These are phyloP conservation scores for Populus simonii DNA, from an alignment of 345 rosid genomes.

Conservation along the genomic window DNA sequence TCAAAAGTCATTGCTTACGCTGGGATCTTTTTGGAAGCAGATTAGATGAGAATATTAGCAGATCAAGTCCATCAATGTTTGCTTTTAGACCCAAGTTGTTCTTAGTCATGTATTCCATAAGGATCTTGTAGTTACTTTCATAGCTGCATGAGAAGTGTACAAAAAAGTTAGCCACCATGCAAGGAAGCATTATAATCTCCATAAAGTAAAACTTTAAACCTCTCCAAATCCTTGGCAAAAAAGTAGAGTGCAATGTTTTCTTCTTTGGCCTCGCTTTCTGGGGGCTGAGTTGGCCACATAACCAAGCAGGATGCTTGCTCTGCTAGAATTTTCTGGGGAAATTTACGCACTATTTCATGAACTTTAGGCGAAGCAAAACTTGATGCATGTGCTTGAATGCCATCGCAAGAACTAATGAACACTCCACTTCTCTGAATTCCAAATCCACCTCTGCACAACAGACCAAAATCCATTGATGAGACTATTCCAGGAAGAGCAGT, in stretches of 20 bases:
- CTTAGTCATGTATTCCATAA: not conserved
- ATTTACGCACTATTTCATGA: constrained; percentile 51
- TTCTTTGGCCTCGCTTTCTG: not conserved
- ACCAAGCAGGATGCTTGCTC: constrained; percentile 9
- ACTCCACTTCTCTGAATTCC: not conserved
- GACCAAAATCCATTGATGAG: not conserved
- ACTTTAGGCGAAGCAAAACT: constrained; percentile 73
- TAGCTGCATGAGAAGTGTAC: not conserved
- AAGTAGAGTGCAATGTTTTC: constrained; percentile 4
- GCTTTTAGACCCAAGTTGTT: not conserved
- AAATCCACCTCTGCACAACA: constrained; percentile 8
- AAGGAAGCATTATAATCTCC: not conserved
- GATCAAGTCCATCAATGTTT: not conserved
- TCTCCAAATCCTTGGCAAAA: not conserved
- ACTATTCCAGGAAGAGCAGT: not conserved
- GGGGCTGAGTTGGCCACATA: constrained; percentile 7
- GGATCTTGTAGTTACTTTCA: not conserved
- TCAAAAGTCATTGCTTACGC: not conserved
- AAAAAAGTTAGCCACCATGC: not conserved
- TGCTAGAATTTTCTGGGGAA: constrained; percentile 19
- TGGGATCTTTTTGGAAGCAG: not conserved
- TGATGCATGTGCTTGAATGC: constrained; percentile 59
- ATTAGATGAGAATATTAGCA: not conserved
- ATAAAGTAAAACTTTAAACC: not conserved
- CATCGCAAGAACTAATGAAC: not conserved